Conservation (phyloP, 2,329 filamentous ascomycete genomes). For the Chaetomiaceae sp. region DNA sequence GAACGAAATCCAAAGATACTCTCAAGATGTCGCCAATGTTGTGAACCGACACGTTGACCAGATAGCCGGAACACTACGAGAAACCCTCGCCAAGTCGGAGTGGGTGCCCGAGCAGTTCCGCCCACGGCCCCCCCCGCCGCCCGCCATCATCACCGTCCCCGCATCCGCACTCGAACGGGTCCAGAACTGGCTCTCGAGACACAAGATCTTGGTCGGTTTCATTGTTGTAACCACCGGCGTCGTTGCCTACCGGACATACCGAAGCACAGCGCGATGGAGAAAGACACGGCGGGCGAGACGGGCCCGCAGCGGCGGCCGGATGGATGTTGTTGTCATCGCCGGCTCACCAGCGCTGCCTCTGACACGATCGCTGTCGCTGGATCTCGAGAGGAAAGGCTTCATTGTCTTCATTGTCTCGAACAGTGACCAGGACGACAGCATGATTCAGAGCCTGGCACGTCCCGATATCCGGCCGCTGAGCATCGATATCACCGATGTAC, state of each 20-base stretch:
- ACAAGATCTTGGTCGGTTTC: slow-evolving; percentile 70
- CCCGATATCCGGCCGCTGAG: slow-evolving; percentile 77
- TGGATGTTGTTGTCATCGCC: slow-evolving; percentile 82
- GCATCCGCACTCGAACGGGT: slow-evolving; percentile 46
- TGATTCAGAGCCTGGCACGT: slow-evolving; percentile 71
- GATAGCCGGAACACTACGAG: slow-evolving; percentile 66
- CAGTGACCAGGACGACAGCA: slow-evolving; percentile 76
- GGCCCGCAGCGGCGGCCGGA: slow-evolving; percentile 75
- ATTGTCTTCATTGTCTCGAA: slow-evolving; percentile 88
- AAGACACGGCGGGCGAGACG: slow-evolving; percentile 72
- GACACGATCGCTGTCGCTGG: slow-evolving; percentile 75
- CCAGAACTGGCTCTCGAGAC: slow-evolving; percentile 65
- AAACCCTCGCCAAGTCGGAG: slow-evolving; percentile 59
- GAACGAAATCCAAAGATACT: slow-evolving; percentile 65
- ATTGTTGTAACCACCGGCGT: slow-evolving; percentile 68
- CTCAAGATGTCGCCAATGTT: slow-evolving; percentile 68
- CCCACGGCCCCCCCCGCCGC: slow-evolving; percentile 48
- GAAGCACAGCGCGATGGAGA: slow-evolving; percentile 52
- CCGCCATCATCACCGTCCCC: slow-evolving; percentile 33
- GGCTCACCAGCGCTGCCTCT: slow-evolving; percentile 83
- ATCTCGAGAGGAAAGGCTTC: slow-evolving; percentile 87
- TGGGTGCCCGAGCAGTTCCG: slow-evolving; percentile 71
- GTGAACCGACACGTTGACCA: slow-evolving; percentile 78
- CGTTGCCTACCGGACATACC: slow-evolving; percentile 49
- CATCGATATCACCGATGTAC: slow-evolving; percentile 76